Conservation (phyloP, 2,329 filamentous ascomycete species). For the Grosmannia huntii region DNA sequence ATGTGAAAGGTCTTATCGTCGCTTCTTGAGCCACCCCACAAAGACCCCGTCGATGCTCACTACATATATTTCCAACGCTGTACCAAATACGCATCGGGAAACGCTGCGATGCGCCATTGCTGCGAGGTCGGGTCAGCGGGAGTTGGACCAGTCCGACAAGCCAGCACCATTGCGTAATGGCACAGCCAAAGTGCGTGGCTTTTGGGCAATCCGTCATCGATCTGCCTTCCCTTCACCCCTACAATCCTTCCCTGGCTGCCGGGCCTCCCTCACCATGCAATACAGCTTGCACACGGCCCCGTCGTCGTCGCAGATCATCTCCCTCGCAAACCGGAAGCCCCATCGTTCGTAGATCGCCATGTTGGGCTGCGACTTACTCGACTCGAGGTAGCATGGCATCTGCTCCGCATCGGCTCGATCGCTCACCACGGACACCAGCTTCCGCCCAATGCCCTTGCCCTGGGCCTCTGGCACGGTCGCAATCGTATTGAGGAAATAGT, state of each 20-base stretch:
- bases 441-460: slow-evolving; percentile 52
- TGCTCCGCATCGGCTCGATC: slow-evolving; percentile 50
- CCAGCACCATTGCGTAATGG: too few relatives aligned
- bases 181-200: too few relatives aligned
- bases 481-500: slow-evolving; percentile 68
- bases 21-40: neutral
- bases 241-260: neutral
- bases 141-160: neutral
- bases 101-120: neutral
- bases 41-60: neutral
- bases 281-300: slow-evolving; percentile 41
- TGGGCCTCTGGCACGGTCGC: slow-evolving; percentile 53
- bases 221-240: neutral
- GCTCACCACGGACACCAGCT: slow-evolving; percentile 51
- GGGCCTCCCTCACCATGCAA: slow-evolving; percentile 32
- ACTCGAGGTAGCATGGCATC: slow-evolving; percentile 57
- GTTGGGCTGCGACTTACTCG: slow-evolving; percentile 54
- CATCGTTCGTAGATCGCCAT: slow-evolving; percentile 57
- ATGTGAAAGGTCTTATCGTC: neutral
- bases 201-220: neutral
- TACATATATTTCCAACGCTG: neutral
- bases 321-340: slow-evolving; percentile 51
- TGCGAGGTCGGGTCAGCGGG: neutral
- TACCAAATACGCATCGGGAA: neutral
- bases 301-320: slow-evolving; percentile 54